phyloP scores from a whole-genome alignment of 768 basidiomycete species.

The Psilocybe sp. region DNA sequence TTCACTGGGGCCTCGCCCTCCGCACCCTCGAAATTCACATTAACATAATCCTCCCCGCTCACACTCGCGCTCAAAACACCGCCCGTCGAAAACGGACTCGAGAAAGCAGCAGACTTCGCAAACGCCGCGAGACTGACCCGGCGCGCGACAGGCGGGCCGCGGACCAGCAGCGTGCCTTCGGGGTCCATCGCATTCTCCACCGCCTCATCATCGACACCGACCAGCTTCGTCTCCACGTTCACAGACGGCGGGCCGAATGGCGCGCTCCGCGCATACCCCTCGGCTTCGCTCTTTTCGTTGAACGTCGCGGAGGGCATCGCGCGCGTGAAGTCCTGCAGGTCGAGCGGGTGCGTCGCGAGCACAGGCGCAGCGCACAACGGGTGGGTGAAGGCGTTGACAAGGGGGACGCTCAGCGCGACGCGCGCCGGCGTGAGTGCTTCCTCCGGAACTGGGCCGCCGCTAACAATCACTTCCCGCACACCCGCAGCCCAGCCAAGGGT shows the following conservation, averaged over 20 bases:
- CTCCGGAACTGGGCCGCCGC: conserved; percentile 55
- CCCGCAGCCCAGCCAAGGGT: conserved; percentile 60
- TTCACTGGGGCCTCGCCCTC: conserved; percentile 7
- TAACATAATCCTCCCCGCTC: conserved; percentile 27
- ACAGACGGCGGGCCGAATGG: conserved; percentile 79
- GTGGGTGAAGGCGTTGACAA: conserved; percentile 64
- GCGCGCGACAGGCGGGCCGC: conserved; percentile 74
- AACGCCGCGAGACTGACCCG: conserved; percentile 38
- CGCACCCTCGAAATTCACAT: not conserved
- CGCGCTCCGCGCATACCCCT: conserved; percentile 18
- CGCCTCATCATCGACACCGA: conserved; percentile 59
- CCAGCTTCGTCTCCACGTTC: conserved; percentile 83
- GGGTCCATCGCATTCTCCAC: conserved; percentile 71
- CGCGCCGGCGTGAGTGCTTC: conserved; percentile 59
- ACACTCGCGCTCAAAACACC: conserved; percentile 39
- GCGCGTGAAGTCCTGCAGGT: conserved; percentile 70
- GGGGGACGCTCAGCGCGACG: conserved; percentile 72
- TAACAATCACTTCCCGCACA: conserved; percentile 68
- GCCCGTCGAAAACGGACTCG: conserved; percentile 19
- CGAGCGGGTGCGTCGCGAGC: conserved; percentile 79
- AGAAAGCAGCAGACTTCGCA: too few species aligned
- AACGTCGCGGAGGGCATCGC: conserved; percentile 1
- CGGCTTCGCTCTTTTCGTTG: conserved; percentile 2
- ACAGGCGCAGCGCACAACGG: conserved; percentile 71
- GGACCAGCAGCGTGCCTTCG: conserved; percentile 53